phyloP scores from a whole-genome alignment of 2,329 filamentous ascomycete species.

The Colletotrichum somersetense region DNA sequence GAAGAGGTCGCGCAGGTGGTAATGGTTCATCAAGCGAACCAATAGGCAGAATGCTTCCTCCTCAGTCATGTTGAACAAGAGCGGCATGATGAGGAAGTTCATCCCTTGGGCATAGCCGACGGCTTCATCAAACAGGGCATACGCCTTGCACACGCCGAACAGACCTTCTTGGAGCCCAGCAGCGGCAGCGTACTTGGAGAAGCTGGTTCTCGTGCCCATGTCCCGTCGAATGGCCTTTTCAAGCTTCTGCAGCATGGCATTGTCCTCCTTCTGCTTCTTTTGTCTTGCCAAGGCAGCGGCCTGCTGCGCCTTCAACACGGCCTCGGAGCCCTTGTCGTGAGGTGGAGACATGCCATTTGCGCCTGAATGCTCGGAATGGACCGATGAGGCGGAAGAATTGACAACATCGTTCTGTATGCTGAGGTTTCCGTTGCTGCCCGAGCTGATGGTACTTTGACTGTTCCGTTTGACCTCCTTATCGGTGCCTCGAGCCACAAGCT shows the following conservation, averaged over 20 bases:
- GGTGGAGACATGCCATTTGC: slow-evolving; percentile 67
- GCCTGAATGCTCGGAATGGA: slow-evolving; percentile 82
- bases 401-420: slow-evolving; percentile 75
- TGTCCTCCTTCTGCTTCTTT: slow-evolving; percentile 84
- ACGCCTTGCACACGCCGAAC: slow-evolving; percentile 97
- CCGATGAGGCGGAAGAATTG: slow-evolving; percentile 84
- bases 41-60: slow-evolving; percentile 96
- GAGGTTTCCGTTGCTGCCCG: slow-evolving; percentile 66
- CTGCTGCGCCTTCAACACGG: slow-evolving; percentile 74
- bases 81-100: slow-evolving; percentile 97
- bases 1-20: slow-evolving; percentile 92
- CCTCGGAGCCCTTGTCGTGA: slow-evolving; percentile 72
- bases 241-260: slow-evolving; percentile 79
- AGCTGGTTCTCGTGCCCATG: slow-evolving; percentile 91
- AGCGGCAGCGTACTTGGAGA: slow-evolving; percentile 93
- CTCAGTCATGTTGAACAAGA: slow-evolving; percentile 98
- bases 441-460: slow-evolving; percentile 66
- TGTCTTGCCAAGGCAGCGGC: slow-evolving; percentile 76
- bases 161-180: slow-evolving; percentile 93
- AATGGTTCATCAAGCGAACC: slow-evolving; percentile 96
- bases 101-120: slow-evolving; percentile 99
- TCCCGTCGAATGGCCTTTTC: slow-evolving; percentile 94
- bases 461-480: slow-evolving; percentile 79
- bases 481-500: slow-evolving; percentile 82
- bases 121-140: slow-evolving; percentile 92